Conservation (phyloP, 2,329 filamentous ascomycete species). For the Onygenales sp. region DNA sequence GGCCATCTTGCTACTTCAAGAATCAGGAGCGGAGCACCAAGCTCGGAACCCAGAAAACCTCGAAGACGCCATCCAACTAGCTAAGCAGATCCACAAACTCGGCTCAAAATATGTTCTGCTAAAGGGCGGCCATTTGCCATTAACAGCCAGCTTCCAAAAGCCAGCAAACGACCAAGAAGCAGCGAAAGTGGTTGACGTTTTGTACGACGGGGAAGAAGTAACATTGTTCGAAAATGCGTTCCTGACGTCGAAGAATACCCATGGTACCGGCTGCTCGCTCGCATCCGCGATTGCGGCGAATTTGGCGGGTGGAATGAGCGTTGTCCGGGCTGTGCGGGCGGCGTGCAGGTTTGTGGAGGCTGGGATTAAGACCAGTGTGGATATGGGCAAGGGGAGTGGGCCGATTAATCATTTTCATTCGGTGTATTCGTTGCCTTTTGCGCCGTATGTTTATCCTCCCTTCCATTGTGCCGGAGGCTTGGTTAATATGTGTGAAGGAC, state of each 20-base stretch:
- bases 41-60: slow-evolving; percentile 44
- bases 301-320: slow-evolving; percentile 41
- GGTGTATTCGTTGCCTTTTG: slow-evolving; percentile 49
- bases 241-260: slow-evolving; percentile 67
- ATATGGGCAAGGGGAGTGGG: slow-evolving; percentile 50
- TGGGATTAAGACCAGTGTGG: slow-evolving; percentile 48
- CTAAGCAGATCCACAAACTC: slow-evolving; percentile 53
- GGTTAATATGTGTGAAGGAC: slow-evolving; percentile 2
- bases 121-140: slow-evolving; percentile 84
- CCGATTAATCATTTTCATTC: slow-evolving; percentile 62
- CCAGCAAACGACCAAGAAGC: slow-evolving; percentile 52
- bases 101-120: slow-evolving; percentile 74
- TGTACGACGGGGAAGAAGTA: slow-evolving; percentile 53
- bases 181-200: slow-evolving; percentile 64
- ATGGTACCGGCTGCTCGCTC: slow-evolving; percentile 89
- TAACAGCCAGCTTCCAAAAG: slow-evolving; percentile 53
- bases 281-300: slow-evolving; percentile 65
- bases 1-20: slow-evolving; percentile 34
- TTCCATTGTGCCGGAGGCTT: not conserved
- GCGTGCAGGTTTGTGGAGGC: slow-evolving; percentile 53
- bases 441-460: slow-evolving; percentile 34
- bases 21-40: slow-evolving; percentile 23
- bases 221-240: slow-evolving; percentile 62
- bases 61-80: slow-evolving; percentile 59
- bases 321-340: slow-evolving; percentile 42